A percentile compares a stretch with the other conserved stretches of the same genome.
Evolutionary conservation across 441 rosid genomes (phyloP).

Genomic region (Brassica balearica): DNA sequence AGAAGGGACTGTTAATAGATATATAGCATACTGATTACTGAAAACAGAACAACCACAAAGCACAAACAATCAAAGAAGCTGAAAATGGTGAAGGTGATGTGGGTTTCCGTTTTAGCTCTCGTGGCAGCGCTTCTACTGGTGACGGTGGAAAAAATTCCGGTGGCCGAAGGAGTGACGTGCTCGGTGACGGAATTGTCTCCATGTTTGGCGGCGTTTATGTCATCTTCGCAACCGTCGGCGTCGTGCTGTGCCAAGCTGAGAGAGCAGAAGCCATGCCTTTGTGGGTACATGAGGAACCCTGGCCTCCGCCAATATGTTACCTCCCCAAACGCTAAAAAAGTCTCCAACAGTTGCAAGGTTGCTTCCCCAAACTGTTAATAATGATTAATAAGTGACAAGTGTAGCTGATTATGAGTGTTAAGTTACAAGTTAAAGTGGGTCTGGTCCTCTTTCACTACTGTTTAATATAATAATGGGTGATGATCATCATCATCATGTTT

Average conservation of each 20-base stretch:
- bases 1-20: neutral
- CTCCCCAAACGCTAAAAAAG: conserved; percentile 82
- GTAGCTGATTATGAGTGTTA: conserved; percentile 15
- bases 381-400: conserved; percentile 13
- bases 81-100: conserved; percentile 37
- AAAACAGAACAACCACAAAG: neutral
- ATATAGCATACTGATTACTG: conserved; percentile 3
- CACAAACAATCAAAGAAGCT: conserved; percentile 5
- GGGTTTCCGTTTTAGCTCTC: conserved; percentile 2
- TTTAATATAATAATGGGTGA: conserved; percentile 2
- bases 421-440: neutral
- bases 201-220: conserved; percentile 70
- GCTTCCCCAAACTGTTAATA: conserved; percentile 56
- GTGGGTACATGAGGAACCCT: conserved; percentile 78
- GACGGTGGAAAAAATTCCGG: conserved; percentile 23
- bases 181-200: conserved; percentile 67
- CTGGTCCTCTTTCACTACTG: neutral
- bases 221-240: conserved; percentile 63
- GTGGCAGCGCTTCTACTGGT: conserved; percentile 24
- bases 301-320: conserved; percentile 61
- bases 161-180: conserved; percentile 68
- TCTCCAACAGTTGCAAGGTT: conserved; percentile 71
- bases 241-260: conserved; percentile 81
- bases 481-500: neutral
- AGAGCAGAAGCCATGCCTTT: conserved; percentile 91